phyloP scores from a whole-genome alignment of 768 basidiomycete genomes.

The Coprinopsis cinerea region DNA sequence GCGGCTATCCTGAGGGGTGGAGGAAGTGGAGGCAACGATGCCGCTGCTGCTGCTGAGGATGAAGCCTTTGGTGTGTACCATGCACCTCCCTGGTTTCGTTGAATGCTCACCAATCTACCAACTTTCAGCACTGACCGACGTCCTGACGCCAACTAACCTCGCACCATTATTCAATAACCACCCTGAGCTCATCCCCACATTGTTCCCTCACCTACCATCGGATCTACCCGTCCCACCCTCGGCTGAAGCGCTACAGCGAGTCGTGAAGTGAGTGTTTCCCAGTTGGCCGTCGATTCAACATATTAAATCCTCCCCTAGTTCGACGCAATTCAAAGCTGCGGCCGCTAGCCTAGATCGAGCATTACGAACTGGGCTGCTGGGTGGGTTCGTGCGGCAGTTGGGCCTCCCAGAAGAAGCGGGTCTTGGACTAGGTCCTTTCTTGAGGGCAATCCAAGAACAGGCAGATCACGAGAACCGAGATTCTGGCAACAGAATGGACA shows the following conservation, averaged over 20 bases:
- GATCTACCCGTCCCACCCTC: slow-evolving; percentile 68
- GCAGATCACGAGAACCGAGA: slow-evolving; percentile 41
- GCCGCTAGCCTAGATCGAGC: slow-evolving; percentile 82
- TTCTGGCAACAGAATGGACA: slow-evolving; percentile 66
- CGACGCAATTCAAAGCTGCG: slow-evolving; percentile 77
- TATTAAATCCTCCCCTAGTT: slow-evolving; percentile 28
- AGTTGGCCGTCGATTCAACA: slow-evolving; percentile 6
- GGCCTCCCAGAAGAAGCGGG: slow-evolving; percentile 87
- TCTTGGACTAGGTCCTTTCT: slow-evolving; percentile 67
- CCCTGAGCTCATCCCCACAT: slow-evolving; percentile 59
- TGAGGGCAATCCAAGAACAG: slow-evolving; percentile 76
- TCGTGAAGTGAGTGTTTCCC: slow-evolving; percentile 46
- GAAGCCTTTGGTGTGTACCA: neutral
- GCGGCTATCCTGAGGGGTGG: slow-evolving; percentile 45
- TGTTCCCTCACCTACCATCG: slow-evolving; percentile 80
- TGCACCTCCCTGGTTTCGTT: neutral
- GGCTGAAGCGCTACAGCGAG: slow-evolving; percentile 61
- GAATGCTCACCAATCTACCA: neutral
- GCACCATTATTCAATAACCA: slow-evolving; percentile 63
- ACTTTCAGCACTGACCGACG: slow-evolving; percentile 54
- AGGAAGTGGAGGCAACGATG: slow-evolving; percentile 19
- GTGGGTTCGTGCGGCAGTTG: slow-evolving; percentile 66
- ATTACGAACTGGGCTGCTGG: slow-evolving; percentile 72
- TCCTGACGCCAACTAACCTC: slow-evolving; percentile 70
- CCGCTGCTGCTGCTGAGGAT: slow-evolving; percentile 29